A percentile compares a stretch with the other conserved stretches of the same genome.
phyloP scores from a whole-genome alignment of 371 early-diverging fungal species.

The Batkoa obscura region DNA sequence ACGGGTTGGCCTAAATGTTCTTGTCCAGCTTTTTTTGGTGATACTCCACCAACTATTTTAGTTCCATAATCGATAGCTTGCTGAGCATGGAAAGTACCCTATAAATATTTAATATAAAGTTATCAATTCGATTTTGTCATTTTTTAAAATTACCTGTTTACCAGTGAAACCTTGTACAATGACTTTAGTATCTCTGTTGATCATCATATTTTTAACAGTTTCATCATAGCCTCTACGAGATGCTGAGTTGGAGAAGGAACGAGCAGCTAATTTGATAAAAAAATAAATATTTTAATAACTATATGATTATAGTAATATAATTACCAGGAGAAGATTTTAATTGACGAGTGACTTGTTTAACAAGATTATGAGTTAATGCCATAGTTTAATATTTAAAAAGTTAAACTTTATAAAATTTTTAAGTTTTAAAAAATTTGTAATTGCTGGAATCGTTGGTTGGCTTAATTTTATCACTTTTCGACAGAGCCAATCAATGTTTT shows the following conservation, averaged over 20 bases:
- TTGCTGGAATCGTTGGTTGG: no score
- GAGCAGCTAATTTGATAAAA: constrained; percentile 7
- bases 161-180: constrained; percentile 98
- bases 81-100: constrained; percentile 98
- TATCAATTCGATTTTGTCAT: background rate
- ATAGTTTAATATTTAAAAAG: no score
- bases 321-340: no score
- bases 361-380: no score
- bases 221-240: constrained; percentile 40
- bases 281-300: no score
- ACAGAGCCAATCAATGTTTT: no score
- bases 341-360: no score
- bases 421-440: no score
- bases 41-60: constrained; percentile 95
- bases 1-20: constrained; percentile 91
- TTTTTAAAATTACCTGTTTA: constrained; percentile 59
- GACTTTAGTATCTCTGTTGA: constrained; percentile 87
- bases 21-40: constrained; percentile 92
- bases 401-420: no score
- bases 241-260: constrained; percentile 24
- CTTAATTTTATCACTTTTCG: no score
- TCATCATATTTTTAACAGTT: constrained; percentile 75
- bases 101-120: constrained; percentile 7
- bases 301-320: no score
- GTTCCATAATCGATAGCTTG: constrained; percentile 97